phyloP scores from a whole-genome alignment of 2,329 filamentous ascomycete genomes.

The Aspergillus sp. region DNA sequence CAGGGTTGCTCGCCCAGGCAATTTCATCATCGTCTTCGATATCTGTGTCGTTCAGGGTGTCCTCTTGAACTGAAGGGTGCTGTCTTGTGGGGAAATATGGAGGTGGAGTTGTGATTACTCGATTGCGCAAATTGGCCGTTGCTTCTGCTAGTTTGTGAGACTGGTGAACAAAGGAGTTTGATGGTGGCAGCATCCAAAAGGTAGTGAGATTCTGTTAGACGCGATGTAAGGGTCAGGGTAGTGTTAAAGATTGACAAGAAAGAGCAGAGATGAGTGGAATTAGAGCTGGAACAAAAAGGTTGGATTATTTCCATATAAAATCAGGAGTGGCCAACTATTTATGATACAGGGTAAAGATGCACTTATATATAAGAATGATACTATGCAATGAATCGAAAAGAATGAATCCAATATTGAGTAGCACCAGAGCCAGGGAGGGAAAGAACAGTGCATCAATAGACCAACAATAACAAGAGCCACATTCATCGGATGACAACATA shows the following conservation, averaged over 20 bases:
- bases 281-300: background rate
- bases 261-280: background rate
- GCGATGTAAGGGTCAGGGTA: too few relatives aligned
- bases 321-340: background rate
- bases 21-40: constrained; percentile 15
- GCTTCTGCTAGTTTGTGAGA: constrained; percentile 21
- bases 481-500: too few relatives aligned
- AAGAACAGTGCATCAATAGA: background rate
- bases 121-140: constrained; percentile 12
- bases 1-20: background rate
- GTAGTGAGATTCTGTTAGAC: background rate
- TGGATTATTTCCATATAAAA: background rate
- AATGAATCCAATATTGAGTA: background rate
- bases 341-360: too few relatives aligned
- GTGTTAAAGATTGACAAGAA: background rate
- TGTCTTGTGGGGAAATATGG: constrained; percentile 14
- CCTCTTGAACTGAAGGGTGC: constrained; percentile 1
- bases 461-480: background rate
- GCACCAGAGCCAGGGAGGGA: too few relatives aligned
- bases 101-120: constrained; percentile 14
- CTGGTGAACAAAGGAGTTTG: constrained; percentile 23
- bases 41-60: constrained; percentile 5
- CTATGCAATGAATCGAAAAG: background rate
- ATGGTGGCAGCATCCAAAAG: constrained; percentile 22
- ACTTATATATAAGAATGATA: background rate